Evolutionary conservation across 2,329 filamentous ascomycete species (phyloP).

Genomic region (Ophiocordyceps sinensis): DNA sequence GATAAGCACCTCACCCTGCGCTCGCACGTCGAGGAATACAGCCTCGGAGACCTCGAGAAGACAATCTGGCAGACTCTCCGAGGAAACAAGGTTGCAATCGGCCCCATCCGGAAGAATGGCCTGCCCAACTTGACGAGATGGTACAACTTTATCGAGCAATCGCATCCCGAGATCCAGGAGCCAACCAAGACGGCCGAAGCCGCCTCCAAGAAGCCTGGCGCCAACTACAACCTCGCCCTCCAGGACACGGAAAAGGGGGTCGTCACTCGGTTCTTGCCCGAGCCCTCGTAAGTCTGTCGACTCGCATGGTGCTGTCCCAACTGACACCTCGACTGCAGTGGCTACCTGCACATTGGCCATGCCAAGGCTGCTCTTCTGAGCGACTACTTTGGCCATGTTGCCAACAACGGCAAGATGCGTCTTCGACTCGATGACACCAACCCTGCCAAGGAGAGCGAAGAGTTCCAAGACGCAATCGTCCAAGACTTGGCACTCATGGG

Average conservation of each 20-base stretch:
- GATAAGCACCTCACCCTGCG: slow-evolving; percentile 80
- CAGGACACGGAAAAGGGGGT: slow-evolving; percentile 78
- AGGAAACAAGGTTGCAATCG: slow-evolving; percentile 69
- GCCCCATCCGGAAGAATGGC: slow-evolving; percentile 64
- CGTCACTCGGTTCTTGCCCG: slow-evolving; percentile 82
- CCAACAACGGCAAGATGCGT: slow-evolving; percentile 80
- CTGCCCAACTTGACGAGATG: slow-evolving; percentile 70
- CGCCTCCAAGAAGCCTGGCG: slow-evolving; percentile 63
- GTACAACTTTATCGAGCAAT: slow-evolving; percentile 75
- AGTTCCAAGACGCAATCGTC: slow-evolving; percentile 87
- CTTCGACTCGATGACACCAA: slow-evolving; percentile 97
- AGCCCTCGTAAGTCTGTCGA: slow-evolving; percentile 58
- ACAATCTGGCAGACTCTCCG: slow-evolving; percentile 74
- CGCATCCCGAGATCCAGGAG: slow-evolving; percentile 59
- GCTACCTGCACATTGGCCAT: slow-evolving; percentile 91
- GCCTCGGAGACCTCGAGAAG: slow-evolving; percentile 60
- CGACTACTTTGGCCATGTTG: slow-evolving; percentile 92
- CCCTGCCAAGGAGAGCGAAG: slow-evolving; percentile 91
- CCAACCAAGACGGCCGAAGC: slow-evolving; percentile 58
- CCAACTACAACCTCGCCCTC: slow-evolving; percentile 78
- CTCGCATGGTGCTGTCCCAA: not conserved
- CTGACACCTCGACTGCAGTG: slow-evolving; percentile 23
- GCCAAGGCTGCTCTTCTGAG: slow-evolving; percentile 87
- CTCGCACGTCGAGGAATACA: slow-evolving; percentile 74
- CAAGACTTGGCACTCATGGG: slow-evolving; percentile 86